Base-by-base conservation (phyloP, 1,139 yeast genomes). In the Geotrichum reessii region DNA sequence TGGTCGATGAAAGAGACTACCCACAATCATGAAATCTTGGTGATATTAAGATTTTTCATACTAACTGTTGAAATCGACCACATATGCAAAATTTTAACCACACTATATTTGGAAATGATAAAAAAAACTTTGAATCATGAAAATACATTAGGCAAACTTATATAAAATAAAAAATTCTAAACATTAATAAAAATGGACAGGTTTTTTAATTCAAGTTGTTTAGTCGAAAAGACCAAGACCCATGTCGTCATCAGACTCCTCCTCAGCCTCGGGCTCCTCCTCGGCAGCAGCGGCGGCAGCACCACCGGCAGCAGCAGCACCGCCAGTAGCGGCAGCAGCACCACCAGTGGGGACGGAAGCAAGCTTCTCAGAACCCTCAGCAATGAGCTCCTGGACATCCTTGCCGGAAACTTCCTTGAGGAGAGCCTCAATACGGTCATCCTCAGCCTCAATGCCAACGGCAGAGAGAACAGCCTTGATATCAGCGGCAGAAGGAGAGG, bases 291-390 rank as follows among this genome's bases (percentile, higher is more conserved):
- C 96, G 66, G 81, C 90, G 66, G 81, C 86, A 71, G 78, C 89
- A 71, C 77, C 85, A 71, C 80, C 81, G 68, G 84, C 82, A 71
- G 86, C 84, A 72, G 86, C 85, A 74, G 82, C 84, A 71, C 80
- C 84, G 74, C 81, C 81, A 71, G 82, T 81, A 73, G 88, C 81
- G 71, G 89, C 83, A 75, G 92, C 92, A 74, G 96, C 92, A 81
- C 93, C 97, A 79, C 96, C 99, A 76, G 97, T 75, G 80, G 99
- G 98, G 69, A 92, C 96, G 67, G 97, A 83, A 70, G 98, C 92
- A 76, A 93, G 87, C 84, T 93, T 93, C 79, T 85, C 80, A 78
- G 88, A 81, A 83, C 99, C 99, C 80, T 85, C 95, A 74, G 97
- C 93, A 71, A 93, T 86, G 81, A 93, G 86, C 80, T 91, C 97